These are phyloP conservation scores for Theileria orientalis DNA, from an alignment of 169 alveolate species.

Conservation along the genomic window DNA sequence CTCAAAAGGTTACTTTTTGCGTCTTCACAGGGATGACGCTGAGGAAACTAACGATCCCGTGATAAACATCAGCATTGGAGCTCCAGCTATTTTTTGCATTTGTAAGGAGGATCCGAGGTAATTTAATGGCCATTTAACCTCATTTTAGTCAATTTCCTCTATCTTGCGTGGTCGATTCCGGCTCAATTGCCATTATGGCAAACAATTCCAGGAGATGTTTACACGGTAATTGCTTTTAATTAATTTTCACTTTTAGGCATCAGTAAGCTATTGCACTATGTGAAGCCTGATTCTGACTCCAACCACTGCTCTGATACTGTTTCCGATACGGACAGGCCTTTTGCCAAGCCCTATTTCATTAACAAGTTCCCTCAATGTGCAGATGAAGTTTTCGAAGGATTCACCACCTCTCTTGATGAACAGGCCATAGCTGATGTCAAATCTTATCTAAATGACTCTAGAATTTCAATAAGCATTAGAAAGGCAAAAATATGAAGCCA, in stretches of 20 bases:
- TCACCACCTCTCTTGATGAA: not conserved
- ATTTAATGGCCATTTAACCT: not conserved
- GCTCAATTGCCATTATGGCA: slow-evolving; percentile 56
- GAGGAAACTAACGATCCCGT: slow-evolving; percentile 66
- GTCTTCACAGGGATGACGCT: slow-evolving; percentile 67
- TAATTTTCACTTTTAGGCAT: slow-evolving; percentile 23
- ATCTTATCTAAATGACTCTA: not conserved
- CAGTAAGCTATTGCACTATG: slow-evolving; percentile 35
- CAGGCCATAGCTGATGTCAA: not conserved
- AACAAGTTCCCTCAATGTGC: slow-evolving; percentile 31
- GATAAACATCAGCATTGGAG: slow-evolving; percentile 62
- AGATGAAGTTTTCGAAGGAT: slow-evolving; percentile 2
- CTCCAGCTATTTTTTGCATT: slow-evolving; percentile 57
- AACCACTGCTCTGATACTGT: not conserved
- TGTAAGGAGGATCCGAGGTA: slow-evolving; percentile 58
- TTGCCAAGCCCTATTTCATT: slow-evolving; percentile 35
- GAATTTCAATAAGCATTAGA: slow-evolving; percentile 62
- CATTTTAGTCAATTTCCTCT: slow-evolving; percentile 46
- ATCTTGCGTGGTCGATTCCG: slow-evolving; percentile 57
- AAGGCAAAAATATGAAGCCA: slow-evolving; percentile 38
- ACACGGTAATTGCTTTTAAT: slow-evolving; percentile 36
- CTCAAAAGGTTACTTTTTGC: slow-evolving; percentile 45
- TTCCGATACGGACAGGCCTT: not conserved
- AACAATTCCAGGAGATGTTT: slow-evolving; percentile 49
- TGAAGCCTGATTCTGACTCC: slow-evolving; percentile 27